Percentiles rank a stretch among this genome's conserved stretches.
Conservation (phyloP, 1,139 yeast genomes). For the Lodderomyces margitis region DNA sequence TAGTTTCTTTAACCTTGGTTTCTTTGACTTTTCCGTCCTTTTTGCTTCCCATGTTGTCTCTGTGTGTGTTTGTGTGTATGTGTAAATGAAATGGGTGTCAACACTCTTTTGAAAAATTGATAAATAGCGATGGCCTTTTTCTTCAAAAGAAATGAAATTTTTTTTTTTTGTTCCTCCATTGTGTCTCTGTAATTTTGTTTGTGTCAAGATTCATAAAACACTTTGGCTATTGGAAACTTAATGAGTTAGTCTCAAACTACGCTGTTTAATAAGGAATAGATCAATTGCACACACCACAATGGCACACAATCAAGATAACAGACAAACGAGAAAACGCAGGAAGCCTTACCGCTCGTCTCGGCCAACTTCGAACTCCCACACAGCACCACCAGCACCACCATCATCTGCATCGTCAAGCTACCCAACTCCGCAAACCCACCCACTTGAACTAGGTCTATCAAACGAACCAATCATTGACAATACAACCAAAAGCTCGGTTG, state of each 20-base stretch:
- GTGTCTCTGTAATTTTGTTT: too few species aligned
- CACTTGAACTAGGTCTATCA: slow-evolving; percentile 2
- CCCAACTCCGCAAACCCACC: neutral
- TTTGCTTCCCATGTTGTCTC: slow-evolving; percentile 43
- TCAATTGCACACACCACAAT: slow-evolving; percentile 1
- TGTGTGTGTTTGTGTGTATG: slow-evolving; percentile 13
- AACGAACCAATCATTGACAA: neutral
- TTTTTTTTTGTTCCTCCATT: slow-evolving; percentile 5
- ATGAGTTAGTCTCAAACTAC: too few species aligned
- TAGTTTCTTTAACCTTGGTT: slow-evolving; percentile 4
- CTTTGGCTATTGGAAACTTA: too few species aligned
- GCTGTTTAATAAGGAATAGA: too few species aligned
- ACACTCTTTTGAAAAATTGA: neutral
- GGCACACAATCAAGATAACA: neutral
- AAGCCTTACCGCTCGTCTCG: neutral
- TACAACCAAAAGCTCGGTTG: slow-evolving; percentile 1
- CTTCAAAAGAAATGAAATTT: neutral
- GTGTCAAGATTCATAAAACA: too few species aligned
- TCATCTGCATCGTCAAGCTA: slow-evolving; percentile 4
- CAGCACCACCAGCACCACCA: neutral
- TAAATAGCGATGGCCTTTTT: neutral
- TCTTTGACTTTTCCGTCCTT: slow-evolving; percentile 4
- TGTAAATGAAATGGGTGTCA: too few species aligned
- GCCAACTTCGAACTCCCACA: neutral
- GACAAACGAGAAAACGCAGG: slow-evolving; percentile 3